Conservation (phyloP, 148 eudicot species). For the Gaultheria prostrata region DNA sequence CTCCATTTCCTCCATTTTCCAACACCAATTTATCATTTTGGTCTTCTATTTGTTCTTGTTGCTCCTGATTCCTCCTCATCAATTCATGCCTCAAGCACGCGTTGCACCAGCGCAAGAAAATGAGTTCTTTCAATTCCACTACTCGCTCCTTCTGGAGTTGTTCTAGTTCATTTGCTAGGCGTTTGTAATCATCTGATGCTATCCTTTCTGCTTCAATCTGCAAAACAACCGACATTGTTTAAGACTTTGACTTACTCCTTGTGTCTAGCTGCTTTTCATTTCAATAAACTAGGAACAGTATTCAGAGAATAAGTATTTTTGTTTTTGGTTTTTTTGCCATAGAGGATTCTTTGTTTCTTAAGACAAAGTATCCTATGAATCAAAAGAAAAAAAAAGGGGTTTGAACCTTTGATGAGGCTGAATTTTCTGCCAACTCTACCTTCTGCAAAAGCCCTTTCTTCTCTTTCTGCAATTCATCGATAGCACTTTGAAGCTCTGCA, state of each 20-base stretch:
- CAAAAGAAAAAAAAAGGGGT: background rate
- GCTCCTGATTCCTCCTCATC: constrained; percentile 32
- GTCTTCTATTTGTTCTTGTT: constrained; percentile 17
- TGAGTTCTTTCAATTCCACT: constrained; percentile 36
- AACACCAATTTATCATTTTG: constrained; percentile 10
- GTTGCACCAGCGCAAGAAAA: constrained; percentile 50
- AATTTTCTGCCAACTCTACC: constrained; percentile 24
- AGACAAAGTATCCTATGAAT: too few species aligned
- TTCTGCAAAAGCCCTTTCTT: constrained; percentile 32
- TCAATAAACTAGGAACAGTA: too few species aligned
- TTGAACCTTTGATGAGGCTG: constrained; percentile 32
- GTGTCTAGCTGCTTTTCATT: too few species aligned
- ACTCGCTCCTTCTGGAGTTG: constrained; percentile 32
- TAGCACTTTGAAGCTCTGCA: constrained; percentile 28
- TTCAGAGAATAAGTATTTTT: too few species aligned
- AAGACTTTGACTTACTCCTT: background rate
- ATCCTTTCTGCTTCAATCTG: constrained; percentile 34
- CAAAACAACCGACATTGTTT: background rate
- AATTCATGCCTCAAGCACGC: constrained; percentile 57
- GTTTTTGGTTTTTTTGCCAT: too few species aligned
- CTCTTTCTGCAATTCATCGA: constrained; percentile 35
- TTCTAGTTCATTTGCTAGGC: constrained; percentile 37
- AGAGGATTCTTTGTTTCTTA: too few species aligned
- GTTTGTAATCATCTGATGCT: constrained; percentile 32
- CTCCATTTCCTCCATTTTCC: constrained; percentile 10